A percentile compares a stretch with the other conserved stretches of the same genome.
Evolutionary conservation across 1,284 basidiomycete species (phyloP).

Genomic region (Apiotrichum montevideense): DNA sequence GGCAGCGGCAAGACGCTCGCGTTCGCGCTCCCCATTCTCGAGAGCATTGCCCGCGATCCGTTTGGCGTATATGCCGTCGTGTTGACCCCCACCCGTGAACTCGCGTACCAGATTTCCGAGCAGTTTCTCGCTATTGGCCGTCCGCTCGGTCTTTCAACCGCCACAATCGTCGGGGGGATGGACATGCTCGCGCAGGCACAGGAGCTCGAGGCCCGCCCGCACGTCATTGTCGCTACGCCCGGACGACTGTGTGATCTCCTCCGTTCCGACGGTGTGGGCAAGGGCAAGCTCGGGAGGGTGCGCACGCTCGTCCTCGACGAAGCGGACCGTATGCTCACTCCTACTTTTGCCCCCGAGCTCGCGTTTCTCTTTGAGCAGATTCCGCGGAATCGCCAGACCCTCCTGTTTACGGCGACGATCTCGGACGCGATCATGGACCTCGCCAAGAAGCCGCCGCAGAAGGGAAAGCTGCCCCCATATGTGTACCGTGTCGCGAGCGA

Average conservation of each 20-base stretch:
- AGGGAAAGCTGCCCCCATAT: conserved; percentile 81
- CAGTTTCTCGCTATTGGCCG: conserved; percentile 89
- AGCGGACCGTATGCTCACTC: conserved; percentile 85
- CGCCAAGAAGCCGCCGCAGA: conserved; percentile 64
- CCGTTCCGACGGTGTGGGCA: conserved; percentile 61
- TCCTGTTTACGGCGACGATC: conserved; percentile 93
- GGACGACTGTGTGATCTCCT: conserved; percentile 91
- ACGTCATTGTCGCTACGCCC: conserved; percentile 92
- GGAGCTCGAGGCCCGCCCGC: conserved; percentile 77
- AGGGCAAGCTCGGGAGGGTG: conserved; percentile 75
- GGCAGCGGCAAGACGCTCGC: conserved; percentile 97
- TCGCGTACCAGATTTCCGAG: conserved; percentile 94
- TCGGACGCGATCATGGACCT: conserved; percentile 79
- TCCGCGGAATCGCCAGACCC: conserved; percentile 83
- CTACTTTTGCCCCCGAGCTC: conserved; percentile 84
- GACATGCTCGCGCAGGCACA: conserved; percentile 95
- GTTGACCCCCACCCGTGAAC: conserved; percentile 87
- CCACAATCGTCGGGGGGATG: conserved; percentile 94
- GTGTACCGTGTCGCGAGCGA: conserved; percentile 72
- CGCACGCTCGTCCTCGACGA: conserved; percentile 92
- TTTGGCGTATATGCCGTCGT: conserved; percentile 91
- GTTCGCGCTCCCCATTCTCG: conserved; percentile 91
- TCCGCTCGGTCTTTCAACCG: conserved; percentile 70
- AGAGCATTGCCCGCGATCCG: conserved; percentile 78
- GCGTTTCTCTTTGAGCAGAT: conserved; percentile 70